Evolutionary conservation across 108 stramenopile species (phyloP).

Genomic region (Pseudonitzschia pungens): DNA sequence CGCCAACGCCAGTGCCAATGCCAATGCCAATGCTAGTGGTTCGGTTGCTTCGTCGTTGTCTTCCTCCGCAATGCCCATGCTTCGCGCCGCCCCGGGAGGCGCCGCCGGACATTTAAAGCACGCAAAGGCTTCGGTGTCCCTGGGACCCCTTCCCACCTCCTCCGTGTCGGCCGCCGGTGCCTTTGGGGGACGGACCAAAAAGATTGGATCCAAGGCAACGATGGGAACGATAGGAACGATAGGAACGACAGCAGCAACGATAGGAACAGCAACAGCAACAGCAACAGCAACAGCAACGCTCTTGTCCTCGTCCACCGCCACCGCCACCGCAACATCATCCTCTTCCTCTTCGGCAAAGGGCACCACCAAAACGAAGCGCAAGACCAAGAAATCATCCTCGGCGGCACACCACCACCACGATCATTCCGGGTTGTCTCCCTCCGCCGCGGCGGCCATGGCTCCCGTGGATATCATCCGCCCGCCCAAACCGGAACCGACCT

Average conservation of each 20-base stretch:
- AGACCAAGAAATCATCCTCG: slow-evolving; percentile 9
- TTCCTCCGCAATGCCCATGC: neutral
- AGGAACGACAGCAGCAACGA: too few relatives aligned
- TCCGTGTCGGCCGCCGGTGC: slow-evolving; percentile 34
- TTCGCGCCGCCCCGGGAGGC: neutral
- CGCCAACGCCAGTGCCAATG: neutral
- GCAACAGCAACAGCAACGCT: too few relatives aligned
- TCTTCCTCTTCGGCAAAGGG: too few relatives aligned
- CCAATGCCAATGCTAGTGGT: too few relatives aligned
- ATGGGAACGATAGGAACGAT: too few relatives aligned
- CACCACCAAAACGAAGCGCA: slow-evolving; percentile 10
- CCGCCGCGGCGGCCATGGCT: neutral
- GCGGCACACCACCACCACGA: too few relatives aligned
- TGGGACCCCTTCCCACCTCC: slow-evolving; percentile 1
- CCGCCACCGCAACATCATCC: too few relatives aligned
- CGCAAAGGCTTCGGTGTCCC: neutral
- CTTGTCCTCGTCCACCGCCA: too few relatives aligned
- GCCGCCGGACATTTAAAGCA: neutral
- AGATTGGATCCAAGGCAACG: neutral
- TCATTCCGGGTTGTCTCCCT: neutral
- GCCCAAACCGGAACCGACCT: slow-evolving; percentile 32
- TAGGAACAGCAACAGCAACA: too few relatives aligned
- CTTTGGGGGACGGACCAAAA: slow-evolving; percentile 36
- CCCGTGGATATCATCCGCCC: slow-evolving; percentile 7
- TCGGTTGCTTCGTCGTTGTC: neutral